Evolutionary conservation across 306 rosid species (phyloP).

Genomic region (apple (Malus domestica)): ASM211411v1 NC_041789.1:21476501-21477000

Average conservation of each 20-base stretch:
- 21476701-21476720: slow-evolving; percentile 11
- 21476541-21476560: too few species aligned
- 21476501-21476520: too few species aligned
- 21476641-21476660: too few species aligned
- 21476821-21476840: slow-evolving; percentile 29
- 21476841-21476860: slow-evolving; percentile 18
- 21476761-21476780: slow-evolving; percentile 20
- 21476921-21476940: slow-evolving; percentile 22
- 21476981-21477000: background rate
- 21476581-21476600: too few species aligned
- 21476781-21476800: background rate
- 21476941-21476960: slow-evolving; percentile 13
- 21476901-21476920: slow-evolving; percentile 18
- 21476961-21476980: slow-evolving; percentile 1
- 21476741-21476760: slow-evolving; percentile 12
- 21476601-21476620: too few species aligned
- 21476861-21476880: slow-evolving; percentile 10
- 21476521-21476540: too few species aligned
- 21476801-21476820: slow-evolving; percentile 25
- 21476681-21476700: slow-evolving; percentile 18
- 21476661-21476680: too few species aligned
- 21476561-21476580: too few species aligned
- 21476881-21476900: slow-evolving; percentile 10
- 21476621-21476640: too few species aligned
- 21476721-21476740: slow-evolving; percentile 4